Base-by-base conservation (phyloP, 2,329 filamentous ascomycete genomes). In the Microcyclospora tardicrescens region DNA sequence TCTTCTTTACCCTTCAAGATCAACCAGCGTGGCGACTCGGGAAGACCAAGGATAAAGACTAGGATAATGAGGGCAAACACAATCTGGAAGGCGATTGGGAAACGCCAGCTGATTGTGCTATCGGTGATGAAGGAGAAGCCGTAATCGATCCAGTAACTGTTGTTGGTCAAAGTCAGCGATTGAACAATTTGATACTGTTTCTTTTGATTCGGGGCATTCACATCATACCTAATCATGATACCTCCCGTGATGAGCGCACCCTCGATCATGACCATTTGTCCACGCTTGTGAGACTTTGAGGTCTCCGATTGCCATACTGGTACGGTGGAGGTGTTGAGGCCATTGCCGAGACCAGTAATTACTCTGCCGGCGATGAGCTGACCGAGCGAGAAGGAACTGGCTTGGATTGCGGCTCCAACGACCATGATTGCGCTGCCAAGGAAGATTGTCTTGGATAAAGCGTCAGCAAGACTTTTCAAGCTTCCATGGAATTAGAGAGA, bases 351-450 rank as follows among this genome's bases (percentile, higher is more conserved):
- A 0, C 64, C 59, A 62, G 74, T 58, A 61, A 72, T 67, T 41
- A 68, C 64, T 43, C 70, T 60, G 3, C 65, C 64, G 10, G 65
- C 63, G 15, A 72, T 63, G 14, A 69, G 62, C 36, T 63, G 60
- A 14, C 57, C 60, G 9, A 67, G 61, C 43, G 61, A 55, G 45
- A 65, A 70, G 2, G 67, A 63, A 10, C 66, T 56, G 11, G 72
- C 58, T 50, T 81, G 77, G 29, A 81, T 68, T 8, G 71, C 61
- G 28, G 73, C 73, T 11, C 75, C 75, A 28, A 77, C 39, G 12
- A 75, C 61, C 66, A 77, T 73, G 46, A 80, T 68, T 10, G 61
- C 44, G 8, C 68, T 69, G 12, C 77, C 77, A n/a, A 73, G 62
- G 48, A 79, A 72, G 37, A 77, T 75, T 2, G 68, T 69, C 30